These are phyloP conservation scores for Colletotrichum lindemuthianum DNA, from an alignment of 2,329 filamentous ascomycete species.

Conservation along the genomic window DNA sequence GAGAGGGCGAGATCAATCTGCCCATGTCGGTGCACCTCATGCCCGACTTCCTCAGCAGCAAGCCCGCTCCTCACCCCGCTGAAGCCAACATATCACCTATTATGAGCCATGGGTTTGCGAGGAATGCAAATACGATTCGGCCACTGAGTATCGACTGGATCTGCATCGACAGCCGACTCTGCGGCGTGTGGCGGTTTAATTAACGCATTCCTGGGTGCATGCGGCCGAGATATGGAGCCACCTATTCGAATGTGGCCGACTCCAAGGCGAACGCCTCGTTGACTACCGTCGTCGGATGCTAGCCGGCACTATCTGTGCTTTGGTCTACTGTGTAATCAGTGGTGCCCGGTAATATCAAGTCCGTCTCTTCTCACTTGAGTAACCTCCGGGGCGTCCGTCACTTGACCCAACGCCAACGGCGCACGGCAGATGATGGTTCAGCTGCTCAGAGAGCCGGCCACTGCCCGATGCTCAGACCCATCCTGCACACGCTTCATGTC, in stretches of 20 bases:
- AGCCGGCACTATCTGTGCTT: constrained; percentile 3
- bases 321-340: background rate
- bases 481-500: constrained; percentile 22
- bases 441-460: constrained; percentile 22
- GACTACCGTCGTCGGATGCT: constrained; percentile 20
- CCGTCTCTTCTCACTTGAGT: constrained; percentile 3
- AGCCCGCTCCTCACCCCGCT: no score
- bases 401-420: constrained; percentile 29
- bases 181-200: constrained; percentile 25
- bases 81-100: background rate
- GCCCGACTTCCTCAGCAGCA: no score
- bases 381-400: constrained; percentile 23
- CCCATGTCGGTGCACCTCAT: no score
- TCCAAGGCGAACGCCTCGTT: constrained; percentile 15
- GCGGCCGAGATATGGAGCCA: constrained; percentile 24
- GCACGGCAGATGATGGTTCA: constrained; percentile 28
- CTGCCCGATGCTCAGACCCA: constrained; percentile 33
- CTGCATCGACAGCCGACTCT: constrained; percentile 10
- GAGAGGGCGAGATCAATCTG: no score
- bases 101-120: constrained; percentile 5
- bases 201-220: constrained; percentile 21
- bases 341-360: constrained; percentile 12
- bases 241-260: constrained; percentile 21
- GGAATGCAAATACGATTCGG: constrained; percentile 12
- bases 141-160: constrained; percentile 20